Evolutionary conservation across 495 filamentous ascomycete genomes (phyloP).

Genomic region (Aspergillus avenaceus): DNA sequence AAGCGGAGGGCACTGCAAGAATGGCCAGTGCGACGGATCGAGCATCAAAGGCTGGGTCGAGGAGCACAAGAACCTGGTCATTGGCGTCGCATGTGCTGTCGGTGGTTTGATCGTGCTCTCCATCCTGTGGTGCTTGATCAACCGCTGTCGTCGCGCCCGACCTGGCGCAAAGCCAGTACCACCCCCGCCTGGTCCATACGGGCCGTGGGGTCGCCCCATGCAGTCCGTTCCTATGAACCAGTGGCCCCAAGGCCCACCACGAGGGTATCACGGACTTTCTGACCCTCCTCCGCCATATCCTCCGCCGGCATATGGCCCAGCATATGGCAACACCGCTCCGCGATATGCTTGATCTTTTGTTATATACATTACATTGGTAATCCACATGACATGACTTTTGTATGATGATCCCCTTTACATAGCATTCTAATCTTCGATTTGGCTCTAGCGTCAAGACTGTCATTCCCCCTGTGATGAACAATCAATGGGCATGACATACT

Average conservation of each 20-base stretch:
- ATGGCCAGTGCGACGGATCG: slow-evolving; percentile 67
- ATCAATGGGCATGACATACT: neutral
- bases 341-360: slow-evolving; percentile 4
- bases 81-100: slow-evolving; percentile 64
- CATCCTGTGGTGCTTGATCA: slow-evolving; percentile 55
- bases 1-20: slow-evolving; percentile 72
- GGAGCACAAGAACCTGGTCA: slow-evolving; percentile 69
- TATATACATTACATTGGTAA: slow-evolving; percentile 2
- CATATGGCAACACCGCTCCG: neutral
- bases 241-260: slow-evolving; percentile 22
- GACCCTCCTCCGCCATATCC: slow-evolving; percentile 24
- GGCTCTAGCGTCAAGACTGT: slow-evolving; percentile 5
- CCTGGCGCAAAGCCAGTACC: slow-evolving; percentile 21
- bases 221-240: slow-evolving; percentile 22
- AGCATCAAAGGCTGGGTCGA: slow-evolving; percentile 64
- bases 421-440: neutral
- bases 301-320: slow-evolving; percentile 3
- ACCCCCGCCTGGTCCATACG: slow-evolving; percentile 20
- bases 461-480: too few species aligned
- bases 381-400: slow-evolving; percentile 2
- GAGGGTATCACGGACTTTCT: slow-evolving; percentile 20
- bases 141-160: slow-evolving; percentile 46
- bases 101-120: slow-evolving; percentile 63
- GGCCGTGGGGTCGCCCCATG: slow-evolving; percentile 18
- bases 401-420: slow-evolving; percentile 3